These are phyloP conservation scores for Tilletia horrida DNA, from an alignment of 1,284 basidiomycete genomes.

Conservation along the genomic window DNA sequence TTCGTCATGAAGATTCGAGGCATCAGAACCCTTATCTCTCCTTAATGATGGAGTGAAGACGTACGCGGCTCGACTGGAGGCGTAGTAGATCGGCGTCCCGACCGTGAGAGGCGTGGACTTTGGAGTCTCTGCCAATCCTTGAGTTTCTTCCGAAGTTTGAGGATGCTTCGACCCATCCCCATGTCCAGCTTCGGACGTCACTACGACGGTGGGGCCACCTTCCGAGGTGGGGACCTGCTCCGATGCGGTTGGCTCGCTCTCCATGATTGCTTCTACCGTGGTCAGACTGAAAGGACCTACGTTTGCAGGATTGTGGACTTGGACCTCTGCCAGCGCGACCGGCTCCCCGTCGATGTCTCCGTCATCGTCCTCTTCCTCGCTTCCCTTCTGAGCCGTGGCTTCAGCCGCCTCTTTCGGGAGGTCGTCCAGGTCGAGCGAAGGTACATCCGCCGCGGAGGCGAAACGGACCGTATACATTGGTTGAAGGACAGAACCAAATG, in stretches of 20 bases:
- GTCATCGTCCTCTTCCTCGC: neutral
- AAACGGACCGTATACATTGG: conserved; percentile 75
- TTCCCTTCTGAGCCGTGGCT: neutral
- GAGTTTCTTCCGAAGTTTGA: neutral
- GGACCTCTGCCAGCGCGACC: too few species aligned
- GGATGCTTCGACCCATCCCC: neutral
- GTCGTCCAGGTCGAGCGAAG: conserved; percentile 23
- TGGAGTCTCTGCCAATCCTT: neutral
- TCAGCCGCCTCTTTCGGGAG: neutral
- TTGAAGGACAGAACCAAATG: conserved; percentile 79
- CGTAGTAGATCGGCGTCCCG: conserved; percentile 64
- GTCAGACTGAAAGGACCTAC: too few species aligned
- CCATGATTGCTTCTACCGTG: conserved; percentile 53
- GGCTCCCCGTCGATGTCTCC: neutral
- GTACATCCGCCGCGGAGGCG: conserved; percentile 34
- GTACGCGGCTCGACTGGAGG: conserved; percentile 71
- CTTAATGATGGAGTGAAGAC: conserved; percentile 69
- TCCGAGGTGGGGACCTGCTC: too few species aligned
- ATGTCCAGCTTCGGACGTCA: neutral
- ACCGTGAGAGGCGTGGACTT: neutral
- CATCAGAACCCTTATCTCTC: conserved; percentile 73
- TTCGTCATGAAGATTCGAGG: conserved; percentile 86
- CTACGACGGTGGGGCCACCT: too few species aligned
- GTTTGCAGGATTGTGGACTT: too few species aligned
- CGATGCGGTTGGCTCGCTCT: too few species aligned